These are phyloP conservation scores for Neurospora cerealis DNA, from an alignment of 495 filamentous ascomycete species.

Conservation along the genomic window DNA sequence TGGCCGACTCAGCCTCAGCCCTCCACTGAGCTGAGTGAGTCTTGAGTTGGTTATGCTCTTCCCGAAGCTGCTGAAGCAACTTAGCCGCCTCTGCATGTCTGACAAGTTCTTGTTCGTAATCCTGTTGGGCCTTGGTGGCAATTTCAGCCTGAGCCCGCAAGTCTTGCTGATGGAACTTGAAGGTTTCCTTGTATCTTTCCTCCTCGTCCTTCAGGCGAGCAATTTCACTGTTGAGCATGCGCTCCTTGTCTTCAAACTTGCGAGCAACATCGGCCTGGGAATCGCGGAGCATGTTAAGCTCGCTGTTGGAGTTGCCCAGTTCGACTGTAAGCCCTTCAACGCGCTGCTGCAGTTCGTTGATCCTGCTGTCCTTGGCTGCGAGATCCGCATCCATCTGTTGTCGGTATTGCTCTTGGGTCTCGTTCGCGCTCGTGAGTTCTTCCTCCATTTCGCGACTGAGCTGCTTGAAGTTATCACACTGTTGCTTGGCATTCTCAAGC, in stretches of 20 bases:
- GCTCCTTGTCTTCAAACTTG: constrained; percentile 70
- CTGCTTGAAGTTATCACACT: constrained; percentile 79
- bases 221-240: constrained; percentile 61
- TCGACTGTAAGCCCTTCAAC: constrained; percentile 74
- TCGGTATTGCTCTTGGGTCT: constrained; percentile 74
- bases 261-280: constrained; percentile 65
- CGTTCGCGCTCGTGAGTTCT: constrained; percentile 66
- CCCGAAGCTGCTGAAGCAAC: constrained; percentile 63
- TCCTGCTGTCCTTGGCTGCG: constrained; percentile 61
- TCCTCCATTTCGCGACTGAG: constrained; percentile 87
- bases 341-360: constrained; percentile 69
- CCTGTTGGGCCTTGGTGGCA: constrained; percentile 81
- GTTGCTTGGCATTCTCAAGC: constrained; percentile 64
- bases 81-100: constrained; percentile 92
- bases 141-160: constrained; percentile 89
- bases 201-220: constrained; percentile 76
- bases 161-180: constrained; percentile 79
- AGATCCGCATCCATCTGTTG: constrained; percentile 70
- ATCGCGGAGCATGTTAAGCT: constrained; percentile 67
- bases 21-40: constrained; percentile 60
- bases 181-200: constrained; percentile 63
- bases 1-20: constrained; percentile 72
- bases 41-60: constrained; percentile 71
- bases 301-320: constrained; percentile 64
- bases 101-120: constrained; percentile 87